Percentiles rank a stretch among this genome's conserved stretches.
Conservation (phyloP, 2,329 filamentous ascomycete species). For the Fusarium graminum region DNA sequence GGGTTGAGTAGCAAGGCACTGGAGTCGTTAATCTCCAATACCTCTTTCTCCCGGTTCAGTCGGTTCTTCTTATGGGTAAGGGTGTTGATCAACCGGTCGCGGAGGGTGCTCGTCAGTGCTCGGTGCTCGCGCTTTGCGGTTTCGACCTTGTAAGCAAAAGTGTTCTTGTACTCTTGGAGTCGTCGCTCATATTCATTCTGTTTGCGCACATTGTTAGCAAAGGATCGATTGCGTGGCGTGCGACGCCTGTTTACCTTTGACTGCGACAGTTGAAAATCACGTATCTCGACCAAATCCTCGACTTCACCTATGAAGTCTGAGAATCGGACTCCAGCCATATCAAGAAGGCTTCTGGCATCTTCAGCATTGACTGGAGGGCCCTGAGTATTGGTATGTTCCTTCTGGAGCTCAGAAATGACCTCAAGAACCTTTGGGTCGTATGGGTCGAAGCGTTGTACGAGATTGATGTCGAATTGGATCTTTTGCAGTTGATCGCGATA, state of each 20-base stretch:
- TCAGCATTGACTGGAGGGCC: conserved; percentile 56
- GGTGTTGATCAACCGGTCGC: conserved; percentile 75
- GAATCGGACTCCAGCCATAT: conserved; percentile 87
- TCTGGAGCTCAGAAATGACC: conserved; percentile 74
- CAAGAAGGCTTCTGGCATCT: conserved; percentile 68
- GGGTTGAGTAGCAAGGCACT: conserved; percentile 75
- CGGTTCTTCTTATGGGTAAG: conserved; percentile 74
- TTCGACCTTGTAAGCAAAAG: conserved; percentile 71
- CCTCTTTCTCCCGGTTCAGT: conserved; percentile 75
- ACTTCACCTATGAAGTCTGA: conserved; percentile 86
- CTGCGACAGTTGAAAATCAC: conserved; percentile 84
- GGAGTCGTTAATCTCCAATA: conserved; percentile 75
- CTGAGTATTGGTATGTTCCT: conserved; percentile 64
- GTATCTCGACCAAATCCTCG: conserved; percentile 87
- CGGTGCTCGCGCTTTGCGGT: conserved; percentile 73
- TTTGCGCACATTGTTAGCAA: conserved; percentile 32
- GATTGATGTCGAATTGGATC: conserved; percentile 89
- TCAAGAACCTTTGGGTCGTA: conserved; percentile 80
- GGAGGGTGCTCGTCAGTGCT: conserved; percentile 70
- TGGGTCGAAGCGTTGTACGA: conserved; percentile 87
- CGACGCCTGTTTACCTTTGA: conserved; percentile 75
- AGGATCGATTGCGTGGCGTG: conserved; percentile 7
- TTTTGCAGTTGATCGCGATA: conserved; percentile 92
- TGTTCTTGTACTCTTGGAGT: conserved; percentile 69
- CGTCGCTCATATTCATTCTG: conserved; percentile 75